Conservation (phyloP, 331 rosid species). For the Stylosanthes scabra region DNA sequence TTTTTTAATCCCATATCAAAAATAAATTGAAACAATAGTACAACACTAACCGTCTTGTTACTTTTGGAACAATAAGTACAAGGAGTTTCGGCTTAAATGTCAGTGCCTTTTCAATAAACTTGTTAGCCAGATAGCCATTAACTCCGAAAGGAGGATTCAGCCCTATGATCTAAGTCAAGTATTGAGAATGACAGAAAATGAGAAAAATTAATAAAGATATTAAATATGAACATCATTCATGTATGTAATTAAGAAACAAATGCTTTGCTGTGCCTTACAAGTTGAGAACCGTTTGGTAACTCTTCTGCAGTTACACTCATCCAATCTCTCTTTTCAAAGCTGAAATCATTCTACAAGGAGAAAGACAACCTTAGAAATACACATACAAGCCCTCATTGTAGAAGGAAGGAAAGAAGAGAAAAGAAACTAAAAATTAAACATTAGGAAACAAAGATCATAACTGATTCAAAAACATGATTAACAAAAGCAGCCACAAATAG, state of each 20-base stretch:
- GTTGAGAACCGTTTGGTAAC: constrained; percentile 64
- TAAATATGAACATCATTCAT: not conserved
- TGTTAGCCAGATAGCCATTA: constrained; percentile 59
- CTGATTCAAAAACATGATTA: too few relatives aligned
- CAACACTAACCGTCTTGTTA: constrained; percentile 57
- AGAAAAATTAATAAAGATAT: constrained; percentile 3
- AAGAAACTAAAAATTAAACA: too few relatives aligned
- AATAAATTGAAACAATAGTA: constrained; percentile 32
- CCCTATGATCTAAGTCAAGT: constrained; percentile 62
- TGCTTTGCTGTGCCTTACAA: constrained; percentile 54
- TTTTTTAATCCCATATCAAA: not conserved
- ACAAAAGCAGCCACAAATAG: too few relatives aligned
- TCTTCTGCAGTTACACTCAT: constrained; percentile 71
- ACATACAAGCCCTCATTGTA: too few relatives aligned
- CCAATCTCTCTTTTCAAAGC: constrained; percentile 89
- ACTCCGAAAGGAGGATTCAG: constrained; percentile 75
- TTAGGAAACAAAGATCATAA: too few relatives aligned
- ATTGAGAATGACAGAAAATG: constrained; percentile 7
- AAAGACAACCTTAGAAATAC: constrained; percentile 17
- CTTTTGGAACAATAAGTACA: constrained; percentile 63
- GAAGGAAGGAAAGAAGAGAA: too few relatives aligned
- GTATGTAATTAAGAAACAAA: constrained; percentile 9
- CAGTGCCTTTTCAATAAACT: constrained; percentile 64
- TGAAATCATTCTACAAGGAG: constrained; percentile 75
- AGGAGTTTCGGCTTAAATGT: constrained; percentile 69